Conservation (phyloP, 192 early-diverging fungal species). For the Umbelopsis sp. region DNA sequence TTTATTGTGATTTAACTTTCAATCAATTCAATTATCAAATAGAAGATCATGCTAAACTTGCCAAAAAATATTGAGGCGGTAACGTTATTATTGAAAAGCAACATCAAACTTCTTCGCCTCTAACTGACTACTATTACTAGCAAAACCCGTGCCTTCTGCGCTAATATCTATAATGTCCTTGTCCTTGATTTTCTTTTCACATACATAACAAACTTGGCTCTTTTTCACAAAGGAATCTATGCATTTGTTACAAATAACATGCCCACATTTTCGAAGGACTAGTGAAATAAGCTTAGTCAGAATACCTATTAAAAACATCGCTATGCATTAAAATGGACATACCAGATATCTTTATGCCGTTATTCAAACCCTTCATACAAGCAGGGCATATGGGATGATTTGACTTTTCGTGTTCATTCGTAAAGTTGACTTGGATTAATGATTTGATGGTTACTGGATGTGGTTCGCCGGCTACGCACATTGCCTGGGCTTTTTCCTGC, state of each 20-base stretch:
- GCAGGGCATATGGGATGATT: slow-evolving; percentile 63
- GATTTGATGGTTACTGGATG: slow-evolving; percentile 73
- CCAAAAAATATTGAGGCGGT: neutral
- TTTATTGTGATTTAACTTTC: too few species aligned
- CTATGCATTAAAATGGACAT: slow-evolving; percentile 4
- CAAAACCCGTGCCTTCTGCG: slow-evolving; percentile 74
- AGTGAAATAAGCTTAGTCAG: neutral
- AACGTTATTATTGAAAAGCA: slow-evolving; percentile 62
- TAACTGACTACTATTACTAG: slow-evolving; percentile 64
- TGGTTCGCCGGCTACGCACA: slow-evolving; percentile 64
- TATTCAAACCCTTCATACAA: slow-evolving; percentile 73
- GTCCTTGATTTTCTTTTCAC: slow-evolving; percentile 64
- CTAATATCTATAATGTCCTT: slow-evolving; percentile 70
- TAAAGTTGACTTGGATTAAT: slow-evolving; percentile 66
- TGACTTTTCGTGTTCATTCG: slow-evolving; percentile 38
- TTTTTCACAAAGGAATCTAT: slow-evolving; percentile 68
- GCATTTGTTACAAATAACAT: slow-evolving; percentile 72
- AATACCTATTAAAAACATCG: neutral
- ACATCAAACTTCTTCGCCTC: slow-evolving; percentile 64
- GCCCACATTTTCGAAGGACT: slow-evolving; percentile 71
- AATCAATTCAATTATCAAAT: neutral
- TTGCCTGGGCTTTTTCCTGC: slow-evolving; percentile 54
- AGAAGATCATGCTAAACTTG: neutral
- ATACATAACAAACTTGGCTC: slow-evolving; percentile 69
- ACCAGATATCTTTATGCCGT: slow-evolving; percentile 68